Evolutionary conservation across 2,329 filamentous ascomycete species (phyloP), one percentile per base, ranked within the genome.

Genomic region (Aspergillus alliaceus): DNA sequence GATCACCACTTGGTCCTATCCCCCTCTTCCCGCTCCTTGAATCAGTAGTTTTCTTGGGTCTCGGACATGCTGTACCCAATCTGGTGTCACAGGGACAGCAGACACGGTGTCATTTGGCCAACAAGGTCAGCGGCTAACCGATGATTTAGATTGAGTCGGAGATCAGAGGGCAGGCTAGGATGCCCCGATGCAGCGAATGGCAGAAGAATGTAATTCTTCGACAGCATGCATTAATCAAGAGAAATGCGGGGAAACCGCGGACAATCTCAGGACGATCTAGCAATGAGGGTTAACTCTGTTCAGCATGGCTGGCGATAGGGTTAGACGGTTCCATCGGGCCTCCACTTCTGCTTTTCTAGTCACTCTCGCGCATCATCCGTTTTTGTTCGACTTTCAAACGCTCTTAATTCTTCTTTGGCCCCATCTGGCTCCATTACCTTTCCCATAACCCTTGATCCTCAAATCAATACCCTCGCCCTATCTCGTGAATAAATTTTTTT

Each of bases 301-400:
- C 27, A 20, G 11, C n/a, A 32, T 31, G 27, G 44, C 9, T 48
- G 44, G 18, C 44, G 44, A 48, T 48, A 48, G 44, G 44, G 44
- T 48, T 48, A 48, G 44, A 20, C 27, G 44, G 44, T 12, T 32
- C 44, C 44, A 48, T 48, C 27, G 44, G n/a, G 44, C n/a, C 44
- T 47, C 44, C 25, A 32, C 44, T 20, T 7, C 14, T 14, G 14
- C 18, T 35, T 18, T n/a, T 31, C 54, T 35, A 18, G 18, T 29
- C 50, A 24, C 18, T 35, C 34, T 39, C 46, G 51, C 53, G 48
- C 44, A 57, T 59, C 54, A 53, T 54, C 47, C 51, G 51, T 49
- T 39, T 44, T 37, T 47, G 57, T 51, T 59, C 31, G 54, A 57
- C 50, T 59, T 46, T 56, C 46, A 59, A 59, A 57, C 57, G 35